A percentile compares a stretch with the other conserved stretches of the same genome.
Conservation (phyloP, 129 eudicot genomes). For the Tagetes patula region DNA sequence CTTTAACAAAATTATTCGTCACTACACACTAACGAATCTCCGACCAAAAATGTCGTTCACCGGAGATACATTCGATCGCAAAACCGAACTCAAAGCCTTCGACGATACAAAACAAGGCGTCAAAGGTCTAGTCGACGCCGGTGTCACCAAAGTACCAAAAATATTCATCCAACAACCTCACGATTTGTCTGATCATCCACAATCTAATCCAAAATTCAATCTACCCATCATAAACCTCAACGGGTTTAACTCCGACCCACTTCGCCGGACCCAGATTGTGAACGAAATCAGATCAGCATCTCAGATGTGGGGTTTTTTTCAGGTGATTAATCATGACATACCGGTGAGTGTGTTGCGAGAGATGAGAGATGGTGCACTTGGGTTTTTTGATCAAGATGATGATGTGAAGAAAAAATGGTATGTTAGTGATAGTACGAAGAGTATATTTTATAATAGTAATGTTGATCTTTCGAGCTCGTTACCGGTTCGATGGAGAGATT, state of each 20-base stretch:
- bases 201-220: not conserved
- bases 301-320: constrained; percentile 49
- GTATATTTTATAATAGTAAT: constrained; percentile 43
- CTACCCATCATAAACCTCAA: constrained; percentile 41
- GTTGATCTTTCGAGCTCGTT: constrained; percentile 42
- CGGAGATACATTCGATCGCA: constrained; percentile 25
- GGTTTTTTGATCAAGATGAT: constrained; percentile 52
- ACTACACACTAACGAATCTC: not conserved
- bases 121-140: constrained; percentile 49
- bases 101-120: constrained; percentile 53
- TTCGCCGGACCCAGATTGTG: constrained; percentile 17
- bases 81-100: constrained; percentile 41
- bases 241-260: constrained; percentile 11
- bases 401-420: constrained; percentile 51
- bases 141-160: constrained; percentile 43
- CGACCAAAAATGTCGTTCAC: constrained; percentile 10
- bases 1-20: too few species aligned
- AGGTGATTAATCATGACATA: constrained; percentile 55
- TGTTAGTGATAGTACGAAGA: constrained; percentile 37
- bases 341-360: constrained; percentile 39
- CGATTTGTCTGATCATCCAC: not conserved
- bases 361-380: constrained; percentile 45
- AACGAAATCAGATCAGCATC: constrained; percentile 38
- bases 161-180: constrained; percentile 48
- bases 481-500: constrained; percentile 72